Percentiles rank a stretch among this genome's conserved stretches.
Conservation (phyloP, 768 basidiomycete genomes). For the Sutorius australiensis region DNA sequence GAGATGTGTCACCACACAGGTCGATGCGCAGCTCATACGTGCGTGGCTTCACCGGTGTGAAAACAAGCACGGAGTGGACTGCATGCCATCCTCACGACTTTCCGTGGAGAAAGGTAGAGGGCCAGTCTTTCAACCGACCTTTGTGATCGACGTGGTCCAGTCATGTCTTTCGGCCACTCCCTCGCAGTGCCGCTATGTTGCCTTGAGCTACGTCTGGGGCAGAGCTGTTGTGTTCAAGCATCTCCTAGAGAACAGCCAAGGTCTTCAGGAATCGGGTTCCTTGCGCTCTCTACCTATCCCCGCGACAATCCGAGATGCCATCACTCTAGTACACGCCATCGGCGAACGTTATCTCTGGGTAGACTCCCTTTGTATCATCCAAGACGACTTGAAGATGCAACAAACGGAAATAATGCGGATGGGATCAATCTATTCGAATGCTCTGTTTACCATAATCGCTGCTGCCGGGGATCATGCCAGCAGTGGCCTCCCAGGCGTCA, state of each 20-base stretch:
- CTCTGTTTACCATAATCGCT: slow-evolving; percentile 21
- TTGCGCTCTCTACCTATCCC: slow-evolving; percentile 12
- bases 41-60: slow-evolving; percentile 15
- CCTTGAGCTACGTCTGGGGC: slow-evolving; percentile 26
- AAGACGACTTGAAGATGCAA: slow-evolving; percentile 15
- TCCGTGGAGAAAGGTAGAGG: background rate
- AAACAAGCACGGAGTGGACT: slow-evolving; percentile 8
- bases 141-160: slow-evolving; percentile 15
- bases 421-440: slow-evolving; percentile 17
- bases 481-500: slow-evolving; percentile 11
- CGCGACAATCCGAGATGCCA: slow-evolving; percentile 23
- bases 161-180: slow-evolving; percentile 20
- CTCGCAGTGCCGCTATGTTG: slow-evolving; percentile 19
- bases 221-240: slow-evolving; percentile 6
- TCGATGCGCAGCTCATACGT: slow-evolving; percentile 7
- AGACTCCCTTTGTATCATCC: slow-evolving; percentile 23
- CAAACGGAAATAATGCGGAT: slow-evolving; percentile 19
- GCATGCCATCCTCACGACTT: slow-evolving; percentile 1
- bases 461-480: slow-evolving; percentile 9
- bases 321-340: slow-evolving; percentile 17
- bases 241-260: slow-evolving; percentile 2
- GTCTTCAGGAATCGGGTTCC: slow-evolving; percentile 2
- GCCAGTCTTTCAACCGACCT: background rate
- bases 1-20: slow-evolving; percentile 2
- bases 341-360: slow-evolving; percentile 27